phyloP scores from a whole-genome alignment of 2,329 filamentous ascomycete genomes.

The Colletotrichum chrysophilum region DNA sequence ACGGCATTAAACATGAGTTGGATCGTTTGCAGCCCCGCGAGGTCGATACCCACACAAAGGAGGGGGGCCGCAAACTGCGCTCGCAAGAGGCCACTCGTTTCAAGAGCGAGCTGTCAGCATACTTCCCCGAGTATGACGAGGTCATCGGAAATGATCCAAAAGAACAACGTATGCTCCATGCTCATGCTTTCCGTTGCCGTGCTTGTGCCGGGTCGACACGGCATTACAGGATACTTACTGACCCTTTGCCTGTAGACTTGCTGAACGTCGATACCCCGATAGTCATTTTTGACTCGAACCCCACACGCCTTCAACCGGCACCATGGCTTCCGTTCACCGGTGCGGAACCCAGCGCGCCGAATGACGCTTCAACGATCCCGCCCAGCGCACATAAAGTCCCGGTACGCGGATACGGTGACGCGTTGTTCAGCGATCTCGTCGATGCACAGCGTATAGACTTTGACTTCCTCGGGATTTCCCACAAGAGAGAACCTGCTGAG shows the following conservation, averaged over 20 bases:
- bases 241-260: conserved; percentile 60
- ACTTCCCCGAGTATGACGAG: conserved; percentile 94
- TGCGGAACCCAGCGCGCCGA: neutral
- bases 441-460: conserved; percentile 64
- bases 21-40: conserved; percentile 57
- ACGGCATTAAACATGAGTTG: conserved; percentile 67
- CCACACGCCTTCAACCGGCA: conserved; percentile 23
- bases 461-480: conserved; percentile 53
- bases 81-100: conserved; percentile 85
- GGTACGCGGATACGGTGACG: conserved; percentile 60
- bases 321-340: conserved; percentile 9
- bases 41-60: conserved; percentile 47
- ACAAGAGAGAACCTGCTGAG: conserved; percentile 45
- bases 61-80: conserved; percentile 78
- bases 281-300: conserved; percentile 65
- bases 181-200: neutral
- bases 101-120: conserved; percentile 89
- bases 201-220: neutral
- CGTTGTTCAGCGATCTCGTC: conserved; percentile 60
- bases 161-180: conserved; percentile 68
- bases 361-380: neutral
- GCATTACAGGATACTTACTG: neutral
- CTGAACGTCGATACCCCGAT: conserved; percentile 77
- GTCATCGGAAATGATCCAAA: conserved; percentile 86
- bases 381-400: conserved; percentile 32